Evolutionary conservation across 2,329 filamentous ascomycete species (phyloP).

Genomic region (Leptographium procerum): DNA sequence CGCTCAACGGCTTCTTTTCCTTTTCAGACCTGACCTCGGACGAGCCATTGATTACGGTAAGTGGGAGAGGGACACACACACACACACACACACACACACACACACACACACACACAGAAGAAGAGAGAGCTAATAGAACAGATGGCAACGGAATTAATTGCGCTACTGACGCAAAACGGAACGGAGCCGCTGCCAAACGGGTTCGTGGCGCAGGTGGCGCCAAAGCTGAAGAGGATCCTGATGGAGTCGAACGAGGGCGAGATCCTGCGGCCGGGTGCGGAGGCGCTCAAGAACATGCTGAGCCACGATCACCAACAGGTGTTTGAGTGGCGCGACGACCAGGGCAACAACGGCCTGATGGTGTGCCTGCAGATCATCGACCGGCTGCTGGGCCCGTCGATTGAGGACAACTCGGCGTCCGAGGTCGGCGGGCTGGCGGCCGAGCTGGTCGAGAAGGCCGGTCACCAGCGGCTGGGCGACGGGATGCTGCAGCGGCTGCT

Average conservation of each 20-base stretch:
- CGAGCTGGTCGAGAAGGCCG: conserved; percentile 90
- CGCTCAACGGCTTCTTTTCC: conserved; percentile 79
- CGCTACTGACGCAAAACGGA: conserved; percentile 70
- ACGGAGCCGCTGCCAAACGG: conserved; percentile 75
- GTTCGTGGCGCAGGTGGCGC: conserved; percentile 75
- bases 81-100: not conserved
- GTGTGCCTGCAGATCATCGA: conserved; percentile 87
- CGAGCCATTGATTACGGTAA: conserved; percentile 66
- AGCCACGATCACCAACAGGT: conserved; percentile 84
- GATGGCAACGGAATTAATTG: conserved; percentile 72
- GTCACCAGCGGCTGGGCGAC: conserved; percentile 78
- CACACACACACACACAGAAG: not conserved
- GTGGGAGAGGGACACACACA: not conserved
- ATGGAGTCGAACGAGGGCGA: conserved; percentile 80
- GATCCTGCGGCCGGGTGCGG: conserved; percentile 73
- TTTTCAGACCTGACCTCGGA: conserved; percentile 78
- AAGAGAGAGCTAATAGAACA: not conserved
- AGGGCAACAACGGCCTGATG: conserved; percentile 73
- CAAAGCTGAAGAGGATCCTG: conserved; percentile 73
- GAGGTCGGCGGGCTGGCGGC: conserved; percentile 92
- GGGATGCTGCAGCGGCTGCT: conserved; percentile 74
- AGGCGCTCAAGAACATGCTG: conserved; percentile 80
- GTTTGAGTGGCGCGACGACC: conserved; percentile 72
- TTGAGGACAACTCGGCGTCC: conserved; percentile 91
- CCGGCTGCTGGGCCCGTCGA: conserved; percentile 66